Evolutionary conservation across 306 rosid genomes (phyloP).

Genomic region (Boehmeria nivea): DNA sequence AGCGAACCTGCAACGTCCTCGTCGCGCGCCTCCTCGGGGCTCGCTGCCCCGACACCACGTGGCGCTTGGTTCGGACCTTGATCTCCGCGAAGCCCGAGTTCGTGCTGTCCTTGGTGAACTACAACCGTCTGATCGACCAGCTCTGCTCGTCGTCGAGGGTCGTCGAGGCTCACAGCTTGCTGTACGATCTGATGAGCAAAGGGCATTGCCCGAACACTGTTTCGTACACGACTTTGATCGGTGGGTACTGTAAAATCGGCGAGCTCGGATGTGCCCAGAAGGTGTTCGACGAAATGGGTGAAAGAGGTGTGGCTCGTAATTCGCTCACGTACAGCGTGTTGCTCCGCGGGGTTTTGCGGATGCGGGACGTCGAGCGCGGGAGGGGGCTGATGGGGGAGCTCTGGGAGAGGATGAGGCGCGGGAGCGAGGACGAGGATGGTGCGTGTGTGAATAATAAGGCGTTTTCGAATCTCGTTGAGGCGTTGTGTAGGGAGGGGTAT

Average conservation of each 20-base stretch:
- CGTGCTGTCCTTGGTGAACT: conserved; percentile 62
- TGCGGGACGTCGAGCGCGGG: conserved; percentile 38
- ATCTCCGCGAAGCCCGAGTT: conserved; percentile 44
- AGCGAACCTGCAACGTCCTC: conserved; percentile 76
- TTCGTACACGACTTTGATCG: conserved; percentile 69
- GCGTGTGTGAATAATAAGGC: not conserved
- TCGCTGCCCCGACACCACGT: conserved; percentile 41
- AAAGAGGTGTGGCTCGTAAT: conserved; percentile 42
- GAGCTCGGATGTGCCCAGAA: conserved; percentile 39
- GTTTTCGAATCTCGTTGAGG: not conserved
- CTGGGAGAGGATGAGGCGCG: not conserved
- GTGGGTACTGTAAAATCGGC: conserved; percentile 53
- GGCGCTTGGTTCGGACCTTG: conserved; percentile 34
- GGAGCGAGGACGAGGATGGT: not conserved
- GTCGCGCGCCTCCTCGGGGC: conserved; percentile 59
- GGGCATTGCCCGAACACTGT: conserved; percentile 69
- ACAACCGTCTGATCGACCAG: conserved; percentile 77
- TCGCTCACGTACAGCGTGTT: conserved; percentile 54
- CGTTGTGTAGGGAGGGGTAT: conserved; percentile 11
- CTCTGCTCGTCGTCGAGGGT: conserved; percentile 50
- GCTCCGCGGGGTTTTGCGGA: conserved; percentile 46
- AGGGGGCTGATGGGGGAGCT: conserved; percentile 20
- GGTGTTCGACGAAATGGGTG: conserved; percentile 80
- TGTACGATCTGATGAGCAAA: conserved; percentile 56
- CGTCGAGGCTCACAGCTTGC: conserved; percentile 49